Evolutionary conservation across 257 asterid genomes (phyloP).

Genomic region (Fraxinus cuspidata): DNA sequence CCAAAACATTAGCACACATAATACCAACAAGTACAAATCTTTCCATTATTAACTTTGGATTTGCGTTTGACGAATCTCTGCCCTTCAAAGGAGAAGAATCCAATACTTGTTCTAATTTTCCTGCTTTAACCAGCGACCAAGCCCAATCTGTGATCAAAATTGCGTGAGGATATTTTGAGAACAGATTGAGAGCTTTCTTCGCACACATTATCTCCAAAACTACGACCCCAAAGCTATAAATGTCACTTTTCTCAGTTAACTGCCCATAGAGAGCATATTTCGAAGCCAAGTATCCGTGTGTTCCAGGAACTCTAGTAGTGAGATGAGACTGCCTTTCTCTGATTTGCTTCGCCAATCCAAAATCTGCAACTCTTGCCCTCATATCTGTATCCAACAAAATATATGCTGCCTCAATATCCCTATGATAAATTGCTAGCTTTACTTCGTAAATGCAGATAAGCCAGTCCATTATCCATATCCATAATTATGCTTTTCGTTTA

Average conservation of each 20-base stretch:
- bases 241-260: slow-evolving; percentile 82
- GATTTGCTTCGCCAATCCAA: slow-evolving; percentile 75
- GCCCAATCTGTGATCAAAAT: slow-evolving; percentile 86
- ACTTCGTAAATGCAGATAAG: slow-evolving; percentile 79
- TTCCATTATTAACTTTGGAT: slow-evolving; percentile 71
- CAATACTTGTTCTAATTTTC: slow-evolving; percentile 58
- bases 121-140: slow-evolving; percentile 72
- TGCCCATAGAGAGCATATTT: slow-evolving; percentile 90
- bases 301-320: slow-evolving; percentile 88
- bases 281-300: slow-evolving; percentile 89
- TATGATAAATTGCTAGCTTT: slow-evolving; percentile 75
- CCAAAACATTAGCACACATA: slow-evolving; percentile 90
- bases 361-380: slow-evolving; percentile 94
- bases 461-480: slow-evolving; percentile 80
- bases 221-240: slow-evolving; percentile 86
- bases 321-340: slow-evolving; percentile 82
- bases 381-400: slow-evolving; percentile 72
- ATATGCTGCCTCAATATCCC: slow-evolving; percentile 86
- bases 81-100: slow-evolving; percentile 50
- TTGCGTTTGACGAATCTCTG: slow-evolving; percentile 45
- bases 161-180: slow-evolving; percentile 49
- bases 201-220: slow-evolving; percentile 92
- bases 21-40: slow-evolving; percentile 81
- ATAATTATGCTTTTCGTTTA: slow-evolving; percentile 68
- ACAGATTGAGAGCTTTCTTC: slow-evolving; percentile 76